A percentile compares a stretch with the other conserved stretches of the same genome.
These are phyloP conservation scores for Conoideocrella luteorostrata DNA, from an alignment of 2,329 filamentous ascomycete species.

Conservation along the genomic window DNA sequence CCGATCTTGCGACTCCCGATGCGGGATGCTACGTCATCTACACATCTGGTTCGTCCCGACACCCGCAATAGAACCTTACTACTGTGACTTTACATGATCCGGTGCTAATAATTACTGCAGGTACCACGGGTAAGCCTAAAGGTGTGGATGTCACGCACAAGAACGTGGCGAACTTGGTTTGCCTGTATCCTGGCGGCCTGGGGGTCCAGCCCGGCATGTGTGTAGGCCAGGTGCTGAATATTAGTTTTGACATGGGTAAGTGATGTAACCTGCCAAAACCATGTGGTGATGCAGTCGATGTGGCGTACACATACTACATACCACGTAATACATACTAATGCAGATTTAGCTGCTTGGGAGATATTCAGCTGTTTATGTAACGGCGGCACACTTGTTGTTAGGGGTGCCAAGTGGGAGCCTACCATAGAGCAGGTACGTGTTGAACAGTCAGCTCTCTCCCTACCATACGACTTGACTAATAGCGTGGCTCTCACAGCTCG, in stretches of 20 bases:
- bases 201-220: constrained; percentile 42
- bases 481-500: constrained; percentile 27
- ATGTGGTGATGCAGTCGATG: no score
- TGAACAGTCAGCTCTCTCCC: background rate
- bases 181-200: constrained; percentile 43
- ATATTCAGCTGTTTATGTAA: constrained; percentile 52
- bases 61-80: background rate
- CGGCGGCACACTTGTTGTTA: constrained; percentile 47
- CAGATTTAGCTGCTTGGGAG: constrained; percentile 49
- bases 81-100: background rate
- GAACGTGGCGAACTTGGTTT: constrained; percentile 49
- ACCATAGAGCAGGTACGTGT: constrained; percentile 36
- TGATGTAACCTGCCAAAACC: constrained; percentile 5
- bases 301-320: no score
- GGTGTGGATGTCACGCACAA: constrained; percentile 51
- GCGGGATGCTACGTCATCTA: constrained; percentile 44
- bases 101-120: constrained; percentile 16
- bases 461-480: background rate
- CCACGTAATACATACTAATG: constrained; percentile 10
- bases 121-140: constrained; percentile 51
- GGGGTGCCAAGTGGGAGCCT: constrained; percentile 42
- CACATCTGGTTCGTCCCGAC: constrained; percentile 38
- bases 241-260: constrained; percentile 57
- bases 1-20: constrained; percentile 29
- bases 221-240: constrained; percentile 50